A percentile compares a stretch with the other conserved stretches of the same genome.
These are phyloP conservation scores for Neofusicoccum cordaticola DNA, from an alignment of 2,329 filamentous ascomycete species.

Conservation along the genomic window DNA sequence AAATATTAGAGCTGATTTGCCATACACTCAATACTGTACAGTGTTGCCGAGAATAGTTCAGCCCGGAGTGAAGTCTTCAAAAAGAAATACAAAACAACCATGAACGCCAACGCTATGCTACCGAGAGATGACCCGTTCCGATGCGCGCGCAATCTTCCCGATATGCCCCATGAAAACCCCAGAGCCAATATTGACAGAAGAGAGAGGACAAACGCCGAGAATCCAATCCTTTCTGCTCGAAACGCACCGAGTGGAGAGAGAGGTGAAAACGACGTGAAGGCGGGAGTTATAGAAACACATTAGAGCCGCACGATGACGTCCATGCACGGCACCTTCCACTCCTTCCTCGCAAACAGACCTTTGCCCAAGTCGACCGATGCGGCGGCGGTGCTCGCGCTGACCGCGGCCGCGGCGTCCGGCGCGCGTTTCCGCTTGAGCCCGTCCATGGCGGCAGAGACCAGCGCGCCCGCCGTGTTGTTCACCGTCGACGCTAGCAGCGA, in stretches of 20 bases:
- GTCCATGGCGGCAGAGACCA: slow-evolving; percentile 66
- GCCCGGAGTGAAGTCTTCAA: neutral
- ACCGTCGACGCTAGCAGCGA: slow-evolving; percentile 46
- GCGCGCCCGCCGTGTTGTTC: slow-evolving; percentile 66
- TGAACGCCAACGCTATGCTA: slow-evolving; percentile 17
- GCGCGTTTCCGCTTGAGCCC: slow-evolving; percentile 45
- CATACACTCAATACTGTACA: neutral
- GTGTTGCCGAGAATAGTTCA: neutral
- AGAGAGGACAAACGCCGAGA: neutral
- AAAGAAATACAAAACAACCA: neutral
- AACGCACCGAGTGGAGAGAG: neutral
- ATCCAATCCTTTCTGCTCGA: neutral
- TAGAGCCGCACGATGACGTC: slow-evolving; percentile 79
- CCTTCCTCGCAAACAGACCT: slow-evolving; percentile 73
- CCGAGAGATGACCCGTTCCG: neutral
- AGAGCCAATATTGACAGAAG: neutral
- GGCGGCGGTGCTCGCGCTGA: neutral
- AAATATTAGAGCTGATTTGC: neutral
- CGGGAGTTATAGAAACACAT: neutral
- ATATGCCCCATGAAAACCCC: neutral
- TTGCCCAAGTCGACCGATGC: slow-evolving; percentile 37
- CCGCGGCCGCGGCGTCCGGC: slow-evolving; percentile 19
- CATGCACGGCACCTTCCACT: slow-evolving; percentile 89
- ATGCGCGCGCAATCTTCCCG: neutral
- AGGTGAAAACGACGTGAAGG: neutral